Percentiles rank a stretch among this genome's conserved stretches.
These are phyloP conservation scores for Allium sativum DNA, from an alignment of 106 monocot genomes.

Conservation along the genomic window DNA sequence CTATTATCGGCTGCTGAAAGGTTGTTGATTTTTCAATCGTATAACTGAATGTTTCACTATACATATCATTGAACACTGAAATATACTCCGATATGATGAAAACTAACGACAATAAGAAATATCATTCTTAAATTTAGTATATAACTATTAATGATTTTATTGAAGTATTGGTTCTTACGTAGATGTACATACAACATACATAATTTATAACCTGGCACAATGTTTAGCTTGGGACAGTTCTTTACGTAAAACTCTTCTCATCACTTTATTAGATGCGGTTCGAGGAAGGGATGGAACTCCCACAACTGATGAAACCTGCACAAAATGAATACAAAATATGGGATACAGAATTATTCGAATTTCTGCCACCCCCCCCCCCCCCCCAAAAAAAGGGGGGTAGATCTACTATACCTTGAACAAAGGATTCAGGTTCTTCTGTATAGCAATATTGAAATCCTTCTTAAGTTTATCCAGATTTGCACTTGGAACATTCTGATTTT, in stretches of 20 bases:
- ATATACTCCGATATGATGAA: too few species aligned
- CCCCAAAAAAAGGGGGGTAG: not conserved
- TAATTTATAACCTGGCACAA: conserved; percentile 34
- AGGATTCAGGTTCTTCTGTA: conserved; percentile 87
- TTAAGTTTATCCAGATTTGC: conserved; percentile 46
- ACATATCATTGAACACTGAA: too few species aligned
- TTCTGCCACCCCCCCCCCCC: too few species aligned
- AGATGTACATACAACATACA: too few species aligned
- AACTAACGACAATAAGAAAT: too few species aligned
- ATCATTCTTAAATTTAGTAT: too few species aligned
- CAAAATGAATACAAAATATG: not conserved
- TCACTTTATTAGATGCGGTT: conserved; percentile 93
- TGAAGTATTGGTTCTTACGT: too few species aligned
- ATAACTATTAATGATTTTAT: too few species aligned
- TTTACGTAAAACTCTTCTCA: conserved; percentile 80
- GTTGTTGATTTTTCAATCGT: too few species aligned
- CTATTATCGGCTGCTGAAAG: too few species aligned
- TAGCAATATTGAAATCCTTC: conserved; percentile 42
- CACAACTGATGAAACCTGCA: conserved; percentile 71
- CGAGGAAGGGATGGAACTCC: conserved; percentile 66
- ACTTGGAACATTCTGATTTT: conserved; percentile 22
- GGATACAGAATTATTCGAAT: not conserved
- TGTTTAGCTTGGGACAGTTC: conserved; percentile 30
- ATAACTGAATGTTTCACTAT: too few species aligned
- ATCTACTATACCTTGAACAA: conserved; percentile 61